A percentile compares a stretch with the other conserved stretches of the same genome.
phyloP scores from a whole-genome alignment of 192 early-diverging fungal species.

The Oehlia diaphana region DNA sequence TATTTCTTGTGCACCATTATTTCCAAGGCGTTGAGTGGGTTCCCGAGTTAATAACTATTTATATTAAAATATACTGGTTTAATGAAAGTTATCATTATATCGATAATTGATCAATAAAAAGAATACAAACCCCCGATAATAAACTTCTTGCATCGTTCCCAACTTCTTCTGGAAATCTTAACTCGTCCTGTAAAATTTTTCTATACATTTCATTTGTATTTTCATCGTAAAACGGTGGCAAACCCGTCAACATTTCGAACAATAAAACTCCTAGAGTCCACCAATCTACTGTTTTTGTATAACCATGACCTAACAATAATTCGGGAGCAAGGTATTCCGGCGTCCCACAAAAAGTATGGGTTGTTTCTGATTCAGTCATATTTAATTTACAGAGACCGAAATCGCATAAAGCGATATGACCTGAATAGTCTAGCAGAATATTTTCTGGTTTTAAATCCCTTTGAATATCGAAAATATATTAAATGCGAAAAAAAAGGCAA shows the following conservation, averaged over 20 bases:
- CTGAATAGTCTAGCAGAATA: constrained; percentile 64
- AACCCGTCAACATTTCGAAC: constrained; percentile 87
- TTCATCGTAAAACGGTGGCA: constrained; percentile 93
- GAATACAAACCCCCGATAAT: constrained; percentile 53
- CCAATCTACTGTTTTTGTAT: constrained; percentile 96
- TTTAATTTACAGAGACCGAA: constrained; percentile 86
- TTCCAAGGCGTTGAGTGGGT: constrained; percentile 79
- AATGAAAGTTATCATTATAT: no score
- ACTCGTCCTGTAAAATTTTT: constrained; percentile 90
- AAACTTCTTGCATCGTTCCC: constrained; percentile 63
- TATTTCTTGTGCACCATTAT: constrained; percentile 85
- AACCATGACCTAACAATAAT: constrained; percentile 81
- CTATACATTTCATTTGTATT: constrained; percentile 94
- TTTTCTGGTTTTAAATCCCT: constrained; percentile 62
- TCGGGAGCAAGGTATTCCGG: constrained; percentile 98
- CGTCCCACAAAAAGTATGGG: constrained; percentile 96
- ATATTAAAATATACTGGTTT: background rate
- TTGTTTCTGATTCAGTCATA: constrained; percentile 91
- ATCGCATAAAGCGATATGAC: constrained; percentile 68
- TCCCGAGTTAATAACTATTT: constrained; percentile 73
- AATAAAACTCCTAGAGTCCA: constrained; percentile 93
- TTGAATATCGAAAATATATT: background rate
- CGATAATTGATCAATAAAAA: background rate
- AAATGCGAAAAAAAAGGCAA: background rate
- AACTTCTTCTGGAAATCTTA: constrained; percentile 79